phyloP scores from a whole-genome alignment of 75 land plant genomes.

The Ceratopteris richardii region DNA sequence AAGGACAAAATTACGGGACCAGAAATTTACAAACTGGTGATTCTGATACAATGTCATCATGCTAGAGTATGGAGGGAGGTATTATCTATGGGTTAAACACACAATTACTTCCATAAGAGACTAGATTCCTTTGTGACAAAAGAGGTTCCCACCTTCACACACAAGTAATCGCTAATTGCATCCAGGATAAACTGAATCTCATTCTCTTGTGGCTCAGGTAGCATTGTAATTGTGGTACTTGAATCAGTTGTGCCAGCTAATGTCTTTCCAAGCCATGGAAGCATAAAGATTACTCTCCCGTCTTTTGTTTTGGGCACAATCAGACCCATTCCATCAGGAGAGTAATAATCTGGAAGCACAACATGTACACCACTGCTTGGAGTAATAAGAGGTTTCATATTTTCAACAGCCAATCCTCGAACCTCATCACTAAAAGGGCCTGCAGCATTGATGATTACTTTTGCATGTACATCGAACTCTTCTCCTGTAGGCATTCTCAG shows the following conservation, averaged over 20 bases:
- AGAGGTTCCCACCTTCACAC: slow-evolving; percentile 75
- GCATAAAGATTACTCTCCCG: slow-evolving; percentile 96
- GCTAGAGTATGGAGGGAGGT: no score
- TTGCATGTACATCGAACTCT: slow-evolving; percentile 92
- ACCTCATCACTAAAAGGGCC: slow-evolving; percentile 95
- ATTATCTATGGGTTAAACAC: no score
- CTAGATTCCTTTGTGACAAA: no score
- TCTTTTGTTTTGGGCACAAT: slow-evolving; percentile 99
- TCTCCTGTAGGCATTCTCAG: slow-evolving; percentile 30
- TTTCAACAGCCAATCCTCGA: slow-evolving; percentile 61
- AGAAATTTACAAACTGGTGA: no score
- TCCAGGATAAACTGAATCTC: slow-evolving; percentile 96
- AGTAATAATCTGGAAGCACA: slow-evolving; percentile 94
- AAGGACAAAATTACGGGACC: no score
- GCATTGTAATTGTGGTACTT: slow-evolving; percentile 58
- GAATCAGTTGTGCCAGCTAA: slow-evolving; percentile 98
- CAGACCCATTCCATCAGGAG: slow-evolving; percentile 94
- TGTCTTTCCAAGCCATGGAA: slow-evolving; percentile 95
- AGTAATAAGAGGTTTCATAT: slow-evolving; percentile 52
- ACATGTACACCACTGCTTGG: slow-evolving; percentile 98
- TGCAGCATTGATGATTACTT: slow-evolving; percentile 90
- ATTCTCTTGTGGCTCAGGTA: slow-evolving; percentile 94
- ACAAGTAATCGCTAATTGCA: slow-evolving; percentile 90
- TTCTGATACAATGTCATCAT: no score
- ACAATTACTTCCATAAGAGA: no score